Evolutionary conservation across 768 basidiomycete genomes (phyloP).

Genomic region (Tricholoma sp.): DNA sequence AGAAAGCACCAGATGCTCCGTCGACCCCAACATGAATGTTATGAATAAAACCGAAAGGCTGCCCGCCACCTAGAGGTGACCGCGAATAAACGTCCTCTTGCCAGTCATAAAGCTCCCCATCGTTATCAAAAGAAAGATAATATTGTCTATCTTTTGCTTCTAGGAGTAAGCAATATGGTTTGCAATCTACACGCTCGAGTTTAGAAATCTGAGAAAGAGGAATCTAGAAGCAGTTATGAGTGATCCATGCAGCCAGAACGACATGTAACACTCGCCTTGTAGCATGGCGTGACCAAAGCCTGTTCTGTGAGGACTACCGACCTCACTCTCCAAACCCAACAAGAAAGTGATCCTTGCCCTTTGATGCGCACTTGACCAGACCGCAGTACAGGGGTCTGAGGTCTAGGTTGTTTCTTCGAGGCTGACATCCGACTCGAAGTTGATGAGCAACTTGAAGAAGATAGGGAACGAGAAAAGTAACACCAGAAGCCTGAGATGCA

Average conservation of each 20-base stretch:
- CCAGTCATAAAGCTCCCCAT: slow-evolving; percentile 40
- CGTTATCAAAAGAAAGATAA: slow-evolving; percentile 32
- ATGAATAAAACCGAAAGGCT: slow-evolving; percentile 35
- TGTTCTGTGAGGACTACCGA: slow-evolving; percentile 16
- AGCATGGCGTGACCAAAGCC: slow-evolving; percentile 12
- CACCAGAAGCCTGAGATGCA: background rate
- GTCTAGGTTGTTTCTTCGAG: background rate
- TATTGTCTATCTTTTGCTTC: slow-evolving; percentile 27
- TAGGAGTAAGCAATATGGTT: slow-evolving; percentile 30
- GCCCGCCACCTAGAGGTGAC: slow-evolving; percentile 29
- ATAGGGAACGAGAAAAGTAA: background rate
- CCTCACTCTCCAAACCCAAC: slow-evolving; percentile 15
- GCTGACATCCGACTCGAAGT: slow-evolving; percentile 1
- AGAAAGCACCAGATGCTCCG: slow-evolving; percentile 23
- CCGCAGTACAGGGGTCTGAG: slow-evolving; percentile 8
- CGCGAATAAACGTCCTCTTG: slow-evolving; percentile 40
- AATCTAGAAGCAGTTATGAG: slow-evolving; percentile 12
- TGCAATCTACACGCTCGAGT: slow-evolving; percentile 34
- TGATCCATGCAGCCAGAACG: background rate
- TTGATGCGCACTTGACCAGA: slow-evolving; percentile 13
- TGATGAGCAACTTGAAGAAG: background rate
- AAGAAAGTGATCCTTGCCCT: slow-evolving; percentile 10
- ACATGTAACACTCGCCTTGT: slow-evolving; percentile 9
- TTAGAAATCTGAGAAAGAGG: slow-evolving; percentile 29
- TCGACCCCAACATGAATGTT: slow-evolving; percentile 35